These are phyloP conservation scores for Phycomyces nitens DNA, from an alignment of 192 early-diverging fungal genomes.

Conservation along the genomic window DNA sequence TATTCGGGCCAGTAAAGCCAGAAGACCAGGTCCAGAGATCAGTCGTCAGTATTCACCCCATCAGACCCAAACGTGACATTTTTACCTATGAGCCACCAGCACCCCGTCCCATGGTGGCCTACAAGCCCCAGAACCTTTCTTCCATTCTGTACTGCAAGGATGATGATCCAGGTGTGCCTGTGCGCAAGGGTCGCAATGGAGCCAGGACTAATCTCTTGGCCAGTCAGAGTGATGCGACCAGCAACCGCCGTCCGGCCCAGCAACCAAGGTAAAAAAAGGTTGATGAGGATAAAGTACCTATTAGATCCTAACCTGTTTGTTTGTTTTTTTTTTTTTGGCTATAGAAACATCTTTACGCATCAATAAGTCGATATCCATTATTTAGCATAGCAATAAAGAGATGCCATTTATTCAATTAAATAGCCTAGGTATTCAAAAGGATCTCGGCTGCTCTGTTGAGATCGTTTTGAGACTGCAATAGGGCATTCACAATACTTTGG, in stretches of 20 bases:
- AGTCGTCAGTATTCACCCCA: neutral
- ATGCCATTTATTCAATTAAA: no score
- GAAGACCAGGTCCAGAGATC: slow-evolving; percentile 19
- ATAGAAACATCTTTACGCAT: no score
- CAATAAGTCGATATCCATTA: no score
- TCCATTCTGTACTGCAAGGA: slow-evolving; percentile 20
- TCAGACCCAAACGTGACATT: slow-evolving; percentile 23
- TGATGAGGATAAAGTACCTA: no score
- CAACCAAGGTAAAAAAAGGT: no score
- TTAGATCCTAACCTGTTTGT: no score
- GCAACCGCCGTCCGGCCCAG: no score
- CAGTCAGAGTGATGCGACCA: no score
- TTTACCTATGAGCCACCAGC: slow-evolving; percentile 25
- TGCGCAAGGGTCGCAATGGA: neutral
- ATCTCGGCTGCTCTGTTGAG: slow-evolving; percentile 52
- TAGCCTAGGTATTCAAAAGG: slow-evolving; percentile 4
- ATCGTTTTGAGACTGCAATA: slow-evolving; percentile 48
- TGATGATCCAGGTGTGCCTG: slow-evolving; percentile 1
- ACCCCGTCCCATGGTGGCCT: slow-evolving; percentile 16
- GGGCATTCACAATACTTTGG: slow-evolving; percentile 40
- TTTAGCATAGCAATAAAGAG: no score
- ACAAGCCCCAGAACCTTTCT: slow-evolving; percentile 15
- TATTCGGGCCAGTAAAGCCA: slow-evolving; percentile 26
- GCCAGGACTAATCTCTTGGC: no score
- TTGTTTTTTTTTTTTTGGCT: no score